These are phyloP conservation scores for Ceratobasidium sp. DNA, from an alignment of 1,284 basidiomycete genomes.

Conservation along the genomic window DNA sequence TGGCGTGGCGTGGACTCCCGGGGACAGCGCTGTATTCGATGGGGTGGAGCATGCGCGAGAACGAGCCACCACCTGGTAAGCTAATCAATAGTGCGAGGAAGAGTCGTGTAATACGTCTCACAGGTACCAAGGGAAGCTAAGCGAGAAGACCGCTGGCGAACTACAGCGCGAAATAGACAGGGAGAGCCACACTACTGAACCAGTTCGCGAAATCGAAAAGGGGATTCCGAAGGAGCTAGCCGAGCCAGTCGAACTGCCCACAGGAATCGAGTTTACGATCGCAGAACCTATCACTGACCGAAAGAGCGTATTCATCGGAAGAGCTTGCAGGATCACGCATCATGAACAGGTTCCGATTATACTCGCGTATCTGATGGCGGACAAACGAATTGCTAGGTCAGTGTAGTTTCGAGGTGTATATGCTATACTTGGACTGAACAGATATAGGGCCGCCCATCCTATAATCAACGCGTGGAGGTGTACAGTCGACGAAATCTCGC, in stretches of 20 bases:
- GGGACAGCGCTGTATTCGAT: conserved; percentile 87
- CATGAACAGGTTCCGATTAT: conserved; percentile 82
- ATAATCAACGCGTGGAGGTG: conserved; percentile 90
- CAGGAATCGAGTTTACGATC: conserved; percentile 70
- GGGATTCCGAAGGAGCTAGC: conserved; percentile 26
- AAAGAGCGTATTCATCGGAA: conserved; percentile 84
- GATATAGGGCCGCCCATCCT: conserved; percentile 78
- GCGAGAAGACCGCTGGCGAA: conserved; percentile 66
- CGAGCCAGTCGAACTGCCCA: conserved; percentile 60
- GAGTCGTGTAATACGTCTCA: conserved; percentile 50
- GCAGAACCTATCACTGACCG: conserved; percentile 84
- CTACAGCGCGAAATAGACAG: conserved; percentile 66
- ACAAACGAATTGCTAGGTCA: conserved; percentile 68
- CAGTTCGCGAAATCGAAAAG: background rate
- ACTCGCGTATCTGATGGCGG: conserved; percentile 75
- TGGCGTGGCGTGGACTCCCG: conserved; percentile 78
- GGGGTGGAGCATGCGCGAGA: conserved; percentile 83
- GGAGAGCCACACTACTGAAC: conserved; percentile 9
- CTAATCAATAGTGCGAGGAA: no score
- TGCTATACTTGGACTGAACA: background rate
- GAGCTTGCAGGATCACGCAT: conserved; percentile 80
- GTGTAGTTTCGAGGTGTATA: conserved; percentile 7
- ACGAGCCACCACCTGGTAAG: conserved; percentile 57
- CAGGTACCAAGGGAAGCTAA: conserved; percentile 78
- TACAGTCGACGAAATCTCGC: conserved; percentile 69